Evolutionary conservation across 179 eudicot species (phyloP).

Genomic region (Dionaea muscipula): DNA sequence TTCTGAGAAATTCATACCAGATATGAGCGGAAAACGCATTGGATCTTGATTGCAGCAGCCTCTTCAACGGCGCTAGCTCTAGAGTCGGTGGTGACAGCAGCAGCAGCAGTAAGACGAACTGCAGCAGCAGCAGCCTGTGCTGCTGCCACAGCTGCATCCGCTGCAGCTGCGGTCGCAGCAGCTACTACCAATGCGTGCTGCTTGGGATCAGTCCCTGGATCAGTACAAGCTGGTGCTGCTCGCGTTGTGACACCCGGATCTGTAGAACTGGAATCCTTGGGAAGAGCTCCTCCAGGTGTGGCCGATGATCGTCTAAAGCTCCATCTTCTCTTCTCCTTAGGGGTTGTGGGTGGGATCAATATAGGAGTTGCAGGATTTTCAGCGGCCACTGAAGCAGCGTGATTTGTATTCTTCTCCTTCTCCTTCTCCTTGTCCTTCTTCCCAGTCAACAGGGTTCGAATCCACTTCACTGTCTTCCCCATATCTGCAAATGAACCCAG

Average conservation of each 20-base stretch:
- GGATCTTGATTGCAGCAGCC: constrained; percentile 55
- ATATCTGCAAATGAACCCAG: background rate
- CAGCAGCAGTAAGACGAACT: constrained; percentile 9
- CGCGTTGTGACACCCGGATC: constrained; percentile 12
- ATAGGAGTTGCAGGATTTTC: constrained; percentile 25
- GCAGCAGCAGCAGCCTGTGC: constrained; percentile 28
- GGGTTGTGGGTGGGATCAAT: constrained; percentile 34
- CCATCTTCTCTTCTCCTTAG: constrained; percentile 82
- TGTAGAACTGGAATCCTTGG: constrained; percentile 11
- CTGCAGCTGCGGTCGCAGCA: constrained; percentile 17
- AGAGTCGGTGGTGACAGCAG: constrained; percentile 1
- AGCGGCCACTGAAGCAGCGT: constrained; percentile 1
- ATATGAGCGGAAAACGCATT: constrained; percentile 56
- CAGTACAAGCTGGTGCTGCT: constrained; percentile 1
- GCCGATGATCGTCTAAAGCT: constrained; percentile 75
- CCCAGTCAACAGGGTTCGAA: constrained; percentile 43
- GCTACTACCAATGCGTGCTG: constrained; percentile 36
- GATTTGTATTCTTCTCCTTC: constrained; percentile 5
- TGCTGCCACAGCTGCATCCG: constrained; percentile 17
- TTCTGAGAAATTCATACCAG: constrained; percentile 26
- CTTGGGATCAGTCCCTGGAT: constrained; percentile 23
- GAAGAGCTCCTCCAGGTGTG: constrained; percentile 12
- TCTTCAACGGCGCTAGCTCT: constrained; percentile 25
- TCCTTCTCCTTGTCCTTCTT: constrained; percentile 32
- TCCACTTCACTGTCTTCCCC: constrained; percentile 33